Conservation (phyloP, 306 rosid species). For the Vicia sativa region DNA sequence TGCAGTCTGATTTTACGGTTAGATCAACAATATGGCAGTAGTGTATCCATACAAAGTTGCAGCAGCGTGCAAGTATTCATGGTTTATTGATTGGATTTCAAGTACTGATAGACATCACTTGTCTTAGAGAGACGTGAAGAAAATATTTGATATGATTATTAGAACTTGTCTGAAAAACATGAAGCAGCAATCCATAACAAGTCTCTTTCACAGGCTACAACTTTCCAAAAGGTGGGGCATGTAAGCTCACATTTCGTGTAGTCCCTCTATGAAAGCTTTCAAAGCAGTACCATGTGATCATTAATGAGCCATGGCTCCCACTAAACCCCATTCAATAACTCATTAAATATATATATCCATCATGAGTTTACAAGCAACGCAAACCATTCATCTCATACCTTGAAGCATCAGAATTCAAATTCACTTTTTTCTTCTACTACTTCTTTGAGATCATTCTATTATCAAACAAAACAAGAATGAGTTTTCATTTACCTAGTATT, state of each 20-base stretch:
- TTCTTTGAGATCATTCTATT: constrained; percentile 12
- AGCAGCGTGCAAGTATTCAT: constrained; percentile 5
- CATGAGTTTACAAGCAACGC: constrained; percentile 26
- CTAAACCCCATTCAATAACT: background rate
- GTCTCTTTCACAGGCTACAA: background rate
- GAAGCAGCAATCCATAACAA: background rate
- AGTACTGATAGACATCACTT: background rate
- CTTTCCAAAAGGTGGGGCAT: background rate
- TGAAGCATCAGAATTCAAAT: background rate
- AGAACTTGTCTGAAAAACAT: constrained; percentile 13
- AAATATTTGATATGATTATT: constrained; percentile 22
- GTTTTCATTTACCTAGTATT: constrained; percentile 39
- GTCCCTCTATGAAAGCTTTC: too few species aligned
- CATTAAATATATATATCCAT: background rate
- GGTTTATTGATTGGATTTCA: constrained; percentile 4
- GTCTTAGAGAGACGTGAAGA: background rate
- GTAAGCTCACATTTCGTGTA: too few species aligned
- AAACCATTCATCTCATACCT: constrained; percentile 7
- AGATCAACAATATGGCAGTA: background rate
- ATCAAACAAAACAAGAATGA: constrained; percentile 31
- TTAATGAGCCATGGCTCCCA: constrained; percentile 23
- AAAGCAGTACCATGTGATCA: constrained; percentile 33
- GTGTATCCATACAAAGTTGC: background rate
- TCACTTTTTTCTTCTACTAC: background rate
- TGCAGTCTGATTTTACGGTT: background rate